phyloP scores from a whole-genome alignment of 768 basidiomycete genomes.

The Serpula lacrymans region DNA sequence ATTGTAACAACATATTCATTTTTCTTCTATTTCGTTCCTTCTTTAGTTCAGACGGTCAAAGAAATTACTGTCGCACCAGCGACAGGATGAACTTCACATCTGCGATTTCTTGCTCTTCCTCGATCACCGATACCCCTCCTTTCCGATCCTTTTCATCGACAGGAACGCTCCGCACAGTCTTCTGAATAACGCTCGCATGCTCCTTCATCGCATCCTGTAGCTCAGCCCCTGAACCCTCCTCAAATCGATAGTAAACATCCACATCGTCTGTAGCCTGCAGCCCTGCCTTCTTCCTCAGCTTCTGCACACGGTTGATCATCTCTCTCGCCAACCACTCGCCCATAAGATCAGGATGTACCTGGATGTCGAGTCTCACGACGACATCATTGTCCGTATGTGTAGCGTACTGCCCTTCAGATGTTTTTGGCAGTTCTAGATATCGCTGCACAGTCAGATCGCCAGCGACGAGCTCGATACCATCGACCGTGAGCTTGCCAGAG shows the following conservation, averaged over 20 bases:
- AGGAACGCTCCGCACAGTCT: constrained; percentile 73
- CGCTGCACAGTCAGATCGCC: constrained; percentile 93
- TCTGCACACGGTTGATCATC: constrained; percentile 90
- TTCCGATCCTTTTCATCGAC: constrained; percentile 51
- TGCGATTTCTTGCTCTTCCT: constrained; percentile 85
- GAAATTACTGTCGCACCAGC: constrained; percentile 51
- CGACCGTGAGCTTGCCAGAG: constrained; percentile 77
- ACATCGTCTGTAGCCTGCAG: constrained; percentile 95
- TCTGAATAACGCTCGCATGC: constrained; percentile 66
- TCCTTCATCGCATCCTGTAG: constrained; percentile 60
- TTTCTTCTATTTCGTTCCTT: no score
- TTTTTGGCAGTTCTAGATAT: constrained; percentile 76
- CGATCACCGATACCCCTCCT: constrained; percentile 54
- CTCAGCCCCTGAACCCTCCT: constrained; percentile 62
- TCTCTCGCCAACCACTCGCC: constrained; percentile 88
- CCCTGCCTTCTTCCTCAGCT: constrained; percentile 92
- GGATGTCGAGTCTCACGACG: constrained; percentile 88
- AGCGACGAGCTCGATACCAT: constrained; percentile 82
- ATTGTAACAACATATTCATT: no score
- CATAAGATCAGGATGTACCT: constrained; percentile 81
- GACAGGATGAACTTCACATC: constrained; percentile 75
- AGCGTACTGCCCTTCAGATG: constrained; percentile 60
- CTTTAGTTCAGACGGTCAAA: background rate
- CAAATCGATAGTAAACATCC: constrained; percentile 80
- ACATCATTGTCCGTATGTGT: constrained; percentile 94